Evolutionary conservation across 306 rosid genomes (phyloP).

Genomic region (Cucurbita argyrosperma): DNA sequence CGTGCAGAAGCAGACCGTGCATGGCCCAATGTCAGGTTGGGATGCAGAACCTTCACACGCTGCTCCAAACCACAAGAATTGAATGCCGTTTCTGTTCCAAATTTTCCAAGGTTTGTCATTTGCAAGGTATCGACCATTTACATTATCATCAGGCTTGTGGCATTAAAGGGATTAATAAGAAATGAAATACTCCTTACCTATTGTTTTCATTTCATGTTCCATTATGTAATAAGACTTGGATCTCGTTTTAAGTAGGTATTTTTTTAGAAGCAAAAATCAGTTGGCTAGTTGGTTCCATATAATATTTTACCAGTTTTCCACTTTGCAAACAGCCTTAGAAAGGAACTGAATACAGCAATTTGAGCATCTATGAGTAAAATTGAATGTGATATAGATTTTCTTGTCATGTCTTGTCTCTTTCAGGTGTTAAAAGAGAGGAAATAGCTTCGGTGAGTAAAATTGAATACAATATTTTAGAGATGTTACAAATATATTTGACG

Average conservation of each 20-base stretch:
- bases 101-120: neutral
- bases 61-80: neutral
- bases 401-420: no score
- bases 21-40: slow-evolving; percentile 2
- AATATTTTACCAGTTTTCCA: neutral
- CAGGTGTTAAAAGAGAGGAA: neutral
- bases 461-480: neutral
- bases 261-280: neutral
- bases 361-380: neutral
- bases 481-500: neutral
- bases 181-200: neutral
- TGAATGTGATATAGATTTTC: neutral
- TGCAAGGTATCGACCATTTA: neutral
- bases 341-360: neutral
- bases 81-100: neutral
- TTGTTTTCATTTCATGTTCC: neutral
- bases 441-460: neutral
- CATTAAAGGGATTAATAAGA: neutral
- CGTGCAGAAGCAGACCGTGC: slow-evolving; percentile 15
- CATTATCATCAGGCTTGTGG: neutral
- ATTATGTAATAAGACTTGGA: neutral
- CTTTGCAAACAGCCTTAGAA: neutral
- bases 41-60: neutral
- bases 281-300: neutral
- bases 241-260: neutral